Percentiles rank a stretch among this genome's conserved stretches.
Evolutionary conservation across 1,139 yeast genomes (phyloP).

Genomic region (Protomyces gravidus): DNA sequence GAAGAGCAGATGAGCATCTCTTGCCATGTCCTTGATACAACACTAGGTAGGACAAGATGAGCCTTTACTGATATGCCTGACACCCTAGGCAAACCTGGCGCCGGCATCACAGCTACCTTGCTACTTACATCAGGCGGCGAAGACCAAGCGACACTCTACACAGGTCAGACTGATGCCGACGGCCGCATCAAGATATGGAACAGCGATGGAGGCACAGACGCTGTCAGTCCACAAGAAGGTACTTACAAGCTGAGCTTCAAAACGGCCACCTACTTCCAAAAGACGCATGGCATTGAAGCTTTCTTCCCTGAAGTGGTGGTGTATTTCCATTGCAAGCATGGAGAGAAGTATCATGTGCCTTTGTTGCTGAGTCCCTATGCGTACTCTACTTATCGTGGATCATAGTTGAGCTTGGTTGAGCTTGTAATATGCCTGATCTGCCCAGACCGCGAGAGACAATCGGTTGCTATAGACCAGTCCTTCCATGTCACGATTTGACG

Average conservation of each 20-base stretch:
- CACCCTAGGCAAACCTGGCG: constrained; percentile 13
- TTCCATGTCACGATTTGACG: no score
- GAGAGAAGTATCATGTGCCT: constrained; percentile 77
- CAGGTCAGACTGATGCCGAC: constrained; percentile 26
- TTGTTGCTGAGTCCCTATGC: constrained; percentile 74
- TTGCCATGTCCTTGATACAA: constrained; percentile 28
- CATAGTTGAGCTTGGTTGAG: constrained; percentile 43
- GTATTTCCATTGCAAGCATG: constrained; percentile 27
- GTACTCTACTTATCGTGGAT: constrained; percentile 86
- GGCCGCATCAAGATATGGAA: constrained; percentile 26
- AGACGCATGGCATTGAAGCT: constrained; percentile 15
- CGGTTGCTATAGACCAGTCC: no score
- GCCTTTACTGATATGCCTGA: no score
- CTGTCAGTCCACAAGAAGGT: constrained; percentile 6
- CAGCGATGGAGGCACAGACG: background rate
- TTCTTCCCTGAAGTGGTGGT: constrained; percentile 33
- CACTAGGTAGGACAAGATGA: constrained; percentile 2
- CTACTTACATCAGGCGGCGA: constrained; percentile 2
- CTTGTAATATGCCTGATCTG: no score
- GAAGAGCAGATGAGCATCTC: constrained; percentile 14
- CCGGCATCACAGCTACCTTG: constrained; percentile 4
- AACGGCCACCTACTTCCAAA: constrained; percentile 23
- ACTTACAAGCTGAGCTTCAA: constrained; percentile 24
- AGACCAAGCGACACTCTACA: constrained; percentile 12
- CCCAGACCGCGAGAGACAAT: no score